A percentile compares a stretch with the other conserved stretches of the same genome.
Conservation (phyloP, 2,329 filamentous ascomycete genomes). For the Monilinia aucupariae region DNA sequence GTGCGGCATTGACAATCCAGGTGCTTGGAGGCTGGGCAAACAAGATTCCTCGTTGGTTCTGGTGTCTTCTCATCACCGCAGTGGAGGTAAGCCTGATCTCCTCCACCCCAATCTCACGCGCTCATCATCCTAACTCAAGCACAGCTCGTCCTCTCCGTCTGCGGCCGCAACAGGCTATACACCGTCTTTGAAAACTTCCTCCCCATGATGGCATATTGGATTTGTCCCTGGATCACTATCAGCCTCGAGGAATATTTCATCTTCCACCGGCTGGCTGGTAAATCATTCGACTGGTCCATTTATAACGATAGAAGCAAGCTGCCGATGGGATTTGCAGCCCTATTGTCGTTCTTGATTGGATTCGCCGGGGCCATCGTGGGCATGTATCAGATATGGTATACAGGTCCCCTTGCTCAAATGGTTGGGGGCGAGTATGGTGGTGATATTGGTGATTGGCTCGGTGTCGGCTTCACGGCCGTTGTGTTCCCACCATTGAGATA, state of each 20-base stretch:
- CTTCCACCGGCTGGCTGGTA: constrained; percentile 53
- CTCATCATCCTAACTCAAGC: neutral
- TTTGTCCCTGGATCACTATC: constrained; percentile 49
- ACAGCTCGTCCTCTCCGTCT: constrained; percentile 19
- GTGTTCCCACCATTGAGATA: constrained; percentile 45
- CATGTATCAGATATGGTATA: constrained; percentile 63
- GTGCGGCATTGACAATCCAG: constrained; percentile 59
- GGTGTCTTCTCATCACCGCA: constrained; percentile 21
- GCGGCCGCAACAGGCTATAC: constrained; percentile 21
- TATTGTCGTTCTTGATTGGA: constrained; percentile 56
- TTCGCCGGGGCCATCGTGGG: constrained; percentile 58
- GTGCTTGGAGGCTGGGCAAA: constrained; percentile 54
- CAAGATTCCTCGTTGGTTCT: constrained; percentile 54
- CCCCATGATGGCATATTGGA: constrained; percentile 54
- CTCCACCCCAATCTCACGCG: neutral
- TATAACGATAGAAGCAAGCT: constrained; percentile 53
- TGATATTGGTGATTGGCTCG: constrained; percentile 50
- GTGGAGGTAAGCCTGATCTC: constrained; percentile 17
- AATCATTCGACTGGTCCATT: constrained; percentile 48
- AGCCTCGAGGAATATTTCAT: constrained; percentile 60
- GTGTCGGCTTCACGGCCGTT: constrained; percentile 44
- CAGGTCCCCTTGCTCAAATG: constrained; percentile 57
- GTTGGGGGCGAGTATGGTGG: constrained; percentile 45
- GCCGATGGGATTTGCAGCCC: constrained; percentile 56
- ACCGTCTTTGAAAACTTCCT: constrained; percentile 45